A percentile compares a stretch with the other conserved stretches of the same genome.
phyloP scores from a whole-genome alignment of 2,329 filamentous ascomycete genomes.

The Cercospora sp. region DNA sequence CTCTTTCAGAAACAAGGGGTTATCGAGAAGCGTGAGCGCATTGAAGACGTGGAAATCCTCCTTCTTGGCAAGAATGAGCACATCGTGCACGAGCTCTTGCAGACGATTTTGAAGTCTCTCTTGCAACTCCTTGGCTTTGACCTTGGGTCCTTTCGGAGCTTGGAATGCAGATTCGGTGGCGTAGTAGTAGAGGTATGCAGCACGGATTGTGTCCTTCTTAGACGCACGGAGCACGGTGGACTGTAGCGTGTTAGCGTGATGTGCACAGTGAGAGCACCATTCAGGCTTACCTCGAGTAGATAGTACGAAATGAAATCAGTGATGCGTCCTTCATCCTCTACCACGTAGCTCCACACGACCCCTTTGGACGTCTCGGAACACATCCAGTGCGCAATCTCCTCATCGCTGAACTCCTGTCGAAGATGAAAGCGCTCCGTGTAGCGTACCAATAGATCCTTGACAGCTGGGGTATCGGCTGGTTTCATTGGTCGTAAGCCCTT shows the following conservation, averaged over 20 bases:
- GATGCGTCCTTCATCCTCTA: slow-evolving; percentile 74
- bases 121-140: slow-evolving; percentile 53
- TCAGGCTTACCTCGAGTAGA: slow-evolving; percentile 63
- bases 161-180: slow-evolving; percentile 75
- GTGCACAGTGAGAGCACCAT: background rate
- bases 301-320: slow-evolving; percentile 99
- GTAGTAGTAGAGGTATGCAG: slow-evolving; percentile 97
- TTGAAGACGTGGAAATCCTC: slow-evolving; percentile 95
- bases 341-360: slow-evolving; percentile 91
- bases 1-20: slow-evolving; percentile 86
- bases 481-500: slow-evolving; percentile 79
- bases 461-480: slow-evolving; percentile 71
- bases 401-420: slow-evolving; percentile 74
- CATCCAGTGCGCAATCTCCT: slow-evolving; percentile 87
- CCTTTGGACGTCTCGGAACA: slow-evolving; percentile 72
- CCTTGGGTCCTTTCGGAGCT: slow-evolving; percentile 26
- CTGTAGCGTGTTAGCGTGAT: slow-evolving; percentile 24
- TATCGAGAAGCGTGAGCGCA: slow-evolving; percentile 88
- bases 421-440: slow-evolving; percentile 82
- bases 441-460: slow-evolving; percentile 70
- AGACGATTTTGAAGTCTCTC: slow-evolving; percentile 73
- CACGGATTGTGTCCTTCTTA: slow-evolving; percentile 74
- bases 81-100: slow-evolving; percentile 78
- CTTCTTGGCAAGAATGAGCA: slow-evolving; percentile 81
- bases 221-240: slow-evolving; percentile 84